Conservation (phyloP, 2,329 filamentous ascomycete genomes). For the Penicillium digitatum region DNA sequence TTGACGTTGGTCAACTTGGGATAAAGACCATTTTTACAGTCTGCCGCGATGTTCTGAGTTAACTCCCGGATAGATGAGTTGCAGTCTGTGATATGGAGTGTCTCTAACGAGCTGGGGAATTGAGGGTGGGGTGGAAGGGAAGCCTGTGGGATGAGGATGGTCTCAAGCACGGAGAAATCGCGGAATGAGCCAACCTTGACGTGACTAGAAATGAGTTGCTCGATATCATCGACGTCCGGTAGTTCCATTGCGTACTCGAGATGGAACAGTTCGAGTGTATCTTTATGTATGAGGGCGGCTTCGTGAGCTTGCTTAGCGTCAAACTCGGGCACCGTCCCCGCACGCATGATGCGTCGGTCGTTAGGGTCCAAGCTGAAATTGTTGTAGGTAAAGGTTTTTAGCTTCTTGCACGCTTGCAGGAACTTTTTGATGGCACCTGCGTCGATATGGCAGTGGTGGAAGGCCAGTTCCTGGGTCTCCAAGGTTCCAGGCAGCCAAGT, state of each 20-base stretch:
- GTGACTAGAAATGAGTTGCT: slow-evolving; percentile 1
- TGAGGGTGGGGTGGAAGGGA: slow-evolving; percentile 21
- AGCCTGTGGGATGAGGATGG: slow-evolving; percentile 15
- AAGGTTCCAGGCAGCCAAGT: slow-evolving; percentile 3
- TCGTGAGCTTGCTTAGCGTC: slow-evolving; percentile 14
- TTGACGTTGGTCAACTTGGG: slow-evolving; percentile 15
- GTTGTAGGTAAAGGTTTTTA: slow-evolving; percentile 11
- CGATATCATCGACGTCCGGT: not conserved
- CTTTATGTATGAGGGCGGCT: slow-evolving; percentile 20
- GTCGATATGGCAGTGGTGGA: slow-evolving; percentile 5
- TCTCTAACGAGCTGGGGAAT: slow-evolving; percentile 16
- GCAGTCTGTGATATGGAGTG: slow-evolving; percentile 21
- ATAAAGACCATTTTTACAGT: slow-evolving; percentile 18
- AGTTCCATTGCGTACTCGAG: slow-evolving; percentile 10
- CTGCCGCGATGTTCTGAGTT: slow-evolving; percentile 18
- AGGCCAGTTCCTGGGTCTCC: not conserved
- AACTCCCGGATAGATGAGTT: slow-evolving; percentile 20
- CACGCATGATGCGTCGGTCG: not conserved
- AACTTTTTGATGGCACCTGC: not conserved
- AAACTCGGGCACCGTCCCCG: slow-evolving; percentile 4
- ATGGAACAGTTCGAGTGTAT: slow-evolving; percentile 14
- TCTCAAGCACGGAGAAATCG: slow-evolving; percentile 20
- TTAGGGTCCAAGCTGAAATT: slow-evolving; percentile 8
- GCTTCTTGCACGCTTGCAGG: slow-evolving; percentile 3
- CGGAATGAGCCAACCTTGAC: slow-evolving; percentile 19